phyloP scores from a whole-genome alignment of 257 asterid species.

The Forsythia suspensa region DNA sequence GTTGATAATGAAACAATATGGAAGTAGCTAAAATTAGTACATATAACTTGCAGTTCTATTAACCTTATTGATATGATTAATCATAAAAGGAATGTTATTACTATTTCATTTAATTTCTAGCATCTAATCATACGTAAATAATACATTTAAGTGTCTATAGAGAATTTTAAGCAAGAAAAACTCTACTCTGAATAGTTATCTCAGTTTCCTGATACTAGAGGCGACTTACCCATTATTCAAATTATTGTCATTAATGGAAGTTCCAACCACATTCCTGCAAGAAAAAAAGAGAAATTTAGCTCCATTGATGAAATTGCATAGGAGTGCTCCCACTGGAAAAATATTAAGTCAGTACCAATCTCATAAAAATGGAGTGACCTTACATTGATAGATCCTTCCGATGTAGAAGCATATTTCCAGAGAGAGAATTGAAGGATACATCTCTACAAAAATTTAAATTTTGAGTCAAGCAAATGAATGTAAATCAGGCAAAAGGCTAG shows the following conservation, averaged over 20 bases:
- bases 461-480: not conserved
- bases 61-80: not conserved
- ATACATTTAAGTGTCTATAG: not conserved
- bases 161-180: not conserved
- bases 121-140: not conserved
- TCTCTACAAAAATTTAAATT: constrained; percentile 41
- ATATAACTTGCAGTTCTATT: not conserved
- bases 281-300: constrained; percentile 7
- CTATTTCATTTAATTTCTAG: not conserved
- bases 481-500: not conserved
- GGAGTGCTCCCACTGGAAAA: not conserved
- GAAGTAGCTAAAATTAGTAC: not conserved
- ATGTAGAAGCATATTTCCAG: constrained; percentile 42
- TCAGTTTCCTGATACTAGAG: not conserved
- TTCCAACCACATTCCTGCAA: constrained; percentile 60
- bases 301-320: not conserved
- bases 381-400: constrained; percentile 45
- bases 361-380: constrained; percentile 21
- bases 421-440: constrained; percentile 60
- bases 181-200: not conserved
- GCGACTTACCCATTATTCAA: constrained; percentile 44
- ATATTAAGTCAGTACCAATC: not conserved
- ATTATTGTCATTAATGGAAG: constrained; percentile 41
- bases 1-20: not conserved
- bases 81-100: not conserved